A percentile compares a stretch with the other conserved stretches of the same genome.
These are phyloP conservation scores for Micromonas commoda DNA, from an alignment of 139 green algal genomes.

Conservation along the genomic window DNA sequence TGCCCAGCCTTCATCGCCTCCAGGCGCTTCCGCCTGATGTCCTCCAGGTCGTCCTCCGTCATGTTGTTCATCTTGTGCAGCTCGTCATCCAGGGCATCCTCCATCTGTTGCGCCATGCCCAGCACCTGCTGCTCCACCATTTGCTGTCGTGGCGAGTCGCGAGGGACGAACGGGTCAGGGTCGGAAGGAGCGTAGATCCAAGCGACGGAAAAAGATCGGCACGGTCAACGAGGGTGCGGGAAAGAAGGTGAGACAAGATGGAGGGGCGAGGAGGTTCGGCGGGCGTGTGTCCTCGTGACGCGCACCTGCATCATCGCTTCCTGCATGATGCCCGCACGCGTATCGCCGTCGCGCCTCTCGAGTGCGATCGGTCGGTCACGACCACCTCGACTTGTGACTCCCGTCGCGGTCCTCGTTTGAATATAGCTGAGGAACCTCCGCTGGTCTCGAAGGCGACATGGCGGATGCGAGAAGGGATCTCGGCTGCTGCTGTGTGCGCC, in stretches of 20 bases:
- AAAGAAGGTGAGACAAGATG: too few species aligned
- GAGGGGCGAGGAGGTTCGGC: too few species aligned
- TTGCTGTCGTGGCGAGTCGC: constrained; percentile 11
- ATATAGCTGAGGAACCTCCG: too few species aligned
- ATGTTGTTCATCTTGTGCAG: constrained; percentile 82
- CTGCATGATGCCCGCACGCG: not conserved
- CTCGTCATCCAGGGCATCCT: constrained; percentile 78
- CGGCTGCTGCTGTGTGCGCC: too few species aligned
- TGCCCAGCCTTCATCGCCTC: constrained; percentile 52
- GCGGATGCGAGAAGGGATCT: too few species aligned
- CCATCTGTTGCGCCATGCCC: constrained; percentile 60
- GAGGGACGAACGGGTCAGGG: not conserved
- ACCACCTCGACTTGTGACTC: not conserved
- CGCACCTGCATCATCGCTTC: not conserved
- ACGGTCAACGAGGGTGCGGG: too few species aligned
- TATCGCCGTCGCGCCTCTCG: not conserved
- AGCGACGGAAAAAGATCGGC: too few species aligned
- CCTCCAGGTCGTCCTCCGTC: constrained; percentile 79
- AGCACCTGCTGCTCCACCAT: constrained; percentile 54
- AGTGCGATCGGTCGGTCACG: not conserved
- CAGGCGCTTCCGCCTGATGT: constrained; percentile 55
- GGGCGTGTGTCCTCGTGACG: too few species aligned
- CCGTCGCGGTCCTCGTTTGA: too few species aligned
- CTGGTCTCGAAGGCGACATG: too few species aligned
- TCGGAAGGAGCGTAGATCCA: too few species aligned